Percentiles rank a stretch among this genome's conserved stretches.
Evolutionary conservation across 2,329 filamentous ascomycete genomes (phyloP).

Genomic region (Hypoxylon sp.): DNA sequence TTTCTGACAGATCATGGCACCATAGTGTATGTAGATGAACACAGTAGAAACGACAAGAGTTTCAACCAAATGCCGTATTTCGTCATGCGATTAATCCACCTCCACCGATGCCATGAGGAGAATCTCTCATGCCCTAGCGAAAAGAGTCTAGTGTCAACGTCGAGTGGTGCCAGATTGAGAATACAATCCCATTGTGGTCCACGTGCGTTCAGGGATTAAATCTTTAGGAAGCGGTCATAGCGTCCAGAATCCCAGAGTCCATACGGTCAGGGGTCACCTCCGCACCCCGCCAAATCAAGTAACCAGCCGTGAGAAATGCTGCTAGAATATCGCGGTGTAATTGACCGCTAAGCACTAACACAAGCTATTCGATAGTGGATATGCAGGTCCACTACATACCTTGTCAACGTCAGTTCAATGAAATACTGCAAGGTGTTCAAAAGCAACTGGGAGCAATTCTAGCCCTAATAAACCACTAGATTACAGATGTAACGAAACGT

Average conservation of each 20-base stretch:
- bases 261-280: conserved; percentile 10
- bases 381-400: conserved; percentile 23
- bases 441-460: not conserved
- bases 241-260: conserved; percentile 24
- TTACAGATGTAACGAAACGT: conserved; percentile 17
- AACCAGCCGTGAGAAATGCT: conserved; percentile 27
- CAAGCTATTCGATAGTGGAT: conserved; percentile 2
- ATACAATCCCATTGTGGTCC: conserved; percentile 31
- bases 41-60: conserved; percentile 10
- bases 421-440: not conserved
- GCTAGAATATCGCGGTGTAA: conserved; percentile 8
- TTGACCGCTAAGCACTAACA: conserved; percentile 1
- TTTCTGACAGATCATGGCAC: conserved; percentile 37
- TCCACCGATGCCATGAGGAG: conserved; percentile 11
- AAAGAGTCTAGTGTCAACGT: conserved; percentile 23
- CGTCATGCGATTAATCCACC: conserved; percentile 12
- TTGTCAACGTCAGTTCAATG: conserved; percentile 6
- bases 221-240: conserved; percentile 35
- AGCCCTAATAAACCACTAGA: conserved; percentile 1
- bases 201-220: conserved; percentile 42
- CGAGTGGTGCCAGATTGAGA: conserved; percentile 21
- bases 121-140: conserved; percentile 10
- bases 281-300: conserved; percentile 36
- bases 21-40: conserved; percentile 23
- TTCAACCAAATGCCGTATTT: conserved; percentile 16